Base-by-base conservation (phyloP, 331 rosid genomes). In the Erythrophleum ivorense region DNA sequence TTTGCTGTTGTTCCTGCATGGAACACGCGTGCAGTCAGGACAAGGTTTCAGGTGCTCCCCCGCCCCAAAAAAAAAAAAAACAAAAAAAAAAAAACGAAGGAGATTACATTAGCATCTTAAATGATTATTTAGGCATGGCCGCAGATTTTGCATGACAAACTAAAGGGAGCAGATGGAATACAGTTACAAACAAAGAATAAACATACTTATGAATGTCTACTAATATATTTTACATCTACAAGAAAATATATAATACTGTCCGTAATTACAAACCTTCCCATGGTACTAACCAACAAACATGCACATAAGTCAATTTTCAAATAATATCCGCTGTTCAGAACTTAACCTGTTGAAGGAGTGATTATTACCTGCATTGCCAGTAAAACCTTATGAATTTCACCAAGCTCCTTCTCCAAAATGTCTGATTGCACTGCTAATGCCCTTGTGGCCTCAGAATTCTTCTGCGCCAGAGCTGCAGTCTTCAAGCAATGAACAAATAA, bases 351-450 rank as follows among this genome's bases (percentile, higher is more conserved):
- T 43, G 48, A 43, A 43, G 46, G 31, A 53, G 41, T 54, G 49
- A 76, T 31, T 36, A 78, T 70, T 86, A 94, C 98, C 94, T 94
- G 97, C 98, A 94, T 91, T 64, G 97, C 97, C 77, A 92, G 89
- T 78, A 92, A 87, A 81, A 91, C 94, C 62, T 90, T 89, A 77
- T 92, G 98, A 77, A 86, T 91, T 89, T 92, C 97, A 76, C 89
- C 90, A 43, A 94, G 90, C 87, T 94, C 98, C 85, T 91, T 91
- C 90, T 91, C 97, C 80, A 94, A 84, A 77, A 87, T 75, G 83
- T 92, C 94, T 80, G 90, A 91, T 76, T 92, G 97, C 59, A 69
- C 71, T 9, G 94, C 97, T 81, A 92, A 90, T 67, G 89, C 91
- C 88, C 86, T 88, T 60, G 97, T 89, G n/a, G 93, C 97, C 91